Evolutionary conservation across 2,329 filamentous ascomycete species (phyloP).

Genomic region (Delphinella strobiligena): DNA sequence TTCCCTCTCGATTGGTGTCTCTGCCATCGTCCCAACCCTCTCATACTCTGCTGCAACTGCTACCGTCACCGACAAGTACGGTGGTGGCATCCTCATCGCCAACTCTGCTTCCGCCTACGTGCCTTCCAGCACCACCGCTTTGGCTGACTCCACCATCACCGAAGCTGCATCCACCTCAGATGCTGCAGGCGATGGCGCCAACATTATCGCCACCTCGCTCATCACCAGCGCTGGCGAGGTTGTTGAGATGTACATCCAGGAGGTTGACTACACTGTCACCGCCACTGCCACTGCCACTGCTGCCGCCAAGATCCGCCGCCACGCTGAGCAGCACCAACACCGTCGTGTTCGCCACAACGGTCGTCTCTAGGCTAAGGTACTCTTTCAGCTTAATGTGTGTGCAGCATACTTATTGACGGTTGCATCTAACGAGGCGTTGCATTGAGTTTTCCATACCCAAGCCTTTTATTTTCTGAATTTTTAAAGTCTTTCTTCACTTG

Average conservation of each 20-base stretch:
- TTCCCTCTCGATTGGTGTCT: too few relatives aligned
- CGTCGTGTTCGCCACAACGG: slow-evolving; percentile 17
- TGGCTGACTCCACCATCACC: slow-evolving; percentile 11
- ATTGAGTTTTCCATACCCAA: neutral
- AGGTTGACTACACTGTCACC: slow-evolving; percentile 29
- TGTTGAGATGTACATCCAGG: slow-evolving; percentile 32
- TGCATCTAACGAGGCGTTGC: neutral
- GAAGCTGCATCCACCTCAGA: slow-evolving; percentile 16
- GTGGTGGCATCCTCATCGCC: slow-evolving; percentile 23
- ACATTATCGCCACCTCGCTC: slow-evolving; percentile 27
- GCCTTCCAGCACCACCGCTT: slow-evolving; percentile 2
- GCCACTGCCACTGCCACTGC: slow-evolving; percentile 15
- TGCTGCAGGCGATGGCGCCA: slow-evolving; percentile 7
- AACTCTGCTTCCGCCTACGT: slow-evolving; percentile 4
- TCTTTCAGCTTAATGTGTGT: neutral
- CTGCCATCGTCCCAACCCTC: slow-evolving; percentile 20
- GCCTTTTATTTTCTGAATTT: neutral
- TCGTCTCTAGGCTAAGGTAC: slow-evolving; percentile 13
- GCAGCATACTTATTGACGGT: neutral
- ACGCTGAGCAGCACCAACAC: slow-evolving; percentile 17
- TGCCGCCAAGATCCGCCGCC: slow-evolving; percentile 14
- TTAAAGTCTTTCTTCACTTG: neutral
- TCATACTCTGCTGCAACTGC: slow-evolving; percentile 21
- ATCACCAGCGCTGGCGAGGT: slow-evolving; percentile 32
- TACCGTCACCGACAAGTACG: slow-evolving; percentile 20